Conservation (phyloP, 805 yeast species). For the Metschnikowia peoriensis region DNA sequence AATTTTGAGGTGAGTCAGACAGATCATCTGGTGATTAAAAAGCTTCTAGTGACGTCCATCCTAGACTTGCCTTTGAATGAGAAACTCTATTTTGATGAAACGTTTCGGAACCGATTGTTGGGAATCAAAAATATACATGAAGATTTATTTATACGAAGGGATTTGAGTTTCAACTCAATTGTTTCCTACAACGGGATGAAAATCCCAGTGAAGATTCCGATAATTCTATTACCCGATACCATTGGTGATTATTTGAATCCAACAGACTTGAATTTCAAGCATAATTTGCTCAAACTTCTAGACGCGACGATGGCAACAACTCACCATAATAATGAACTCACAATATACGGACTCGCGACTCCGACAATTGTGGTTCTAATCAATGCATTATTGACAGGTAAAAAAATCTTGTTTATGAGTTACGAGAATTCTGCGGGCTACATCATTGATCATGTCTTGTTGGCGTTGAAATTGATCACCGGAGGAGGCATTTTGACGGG, state of each 20-base stretch:
- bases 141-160: constrained; percentile 42
- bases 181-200: constrained; percentile 40
- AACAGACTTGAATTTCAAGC: constrained; percentile 42
- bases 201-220: constrained; percentile 45
- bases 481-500: constrained; percentile 45
- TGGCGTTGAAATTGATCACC: constrained; percentile 41
- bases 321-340: constrained; percentile 45
- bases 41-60: constrained; percentile 40
- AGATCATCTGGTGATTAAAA: constrained; percentile 32
- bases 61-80: constrained; percentile 43
- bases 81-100: constrained; percentile 39
- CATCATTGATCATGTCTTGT: constrained; percentile 40
- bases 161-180: constrained; percentile 40
- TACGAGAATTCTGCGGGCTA: constrained; percentile 41
- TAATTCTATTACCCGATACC: constrained; percentile 39
- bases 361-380: constrained; percentile 43
- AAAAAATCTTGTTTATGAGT: constrained; percentile 38
- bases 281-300: constrained; percentile 33
- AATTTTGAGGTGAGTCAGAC: constrained; percentile 21
- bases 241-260: constrained; percentile 46
- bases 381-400: constrained; percentile 39
- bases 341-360: constrained; percentile 52
- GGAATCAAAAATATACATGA: constrained; percentile 28
- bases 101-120: constrained; percentile 35
- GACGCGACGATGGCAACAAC: constrained; percentile 34